Evolutionary conservation across 2,329 filamentous ascomycete species (phyloP).

Genomic region (Monosporascus sp.): DNA sequence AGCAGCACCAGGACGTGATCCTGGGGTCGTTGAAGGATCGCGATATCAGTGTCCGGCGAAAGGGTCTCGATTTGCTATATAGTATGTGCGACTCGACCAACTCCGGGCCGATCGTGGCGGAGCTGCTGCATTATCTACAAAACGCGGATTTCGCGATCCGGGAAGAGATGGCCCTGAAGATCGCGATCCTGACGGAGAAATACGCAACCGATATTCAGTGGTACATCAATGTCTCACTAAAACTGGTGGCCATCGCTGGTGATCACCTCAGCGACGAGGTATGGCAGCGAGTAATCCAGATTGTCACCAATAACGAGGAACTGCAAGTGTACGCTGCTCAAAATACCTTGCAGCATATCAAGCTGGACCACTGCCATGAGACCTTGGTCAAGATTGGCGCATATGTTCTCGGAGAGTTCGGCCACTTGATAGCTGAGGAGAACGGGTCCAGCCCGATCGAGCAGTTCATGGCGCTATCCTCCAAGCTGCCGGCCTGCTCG

Average conservation of each 20-base stretch:
- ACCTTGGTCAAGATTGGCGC: conserved; percentile 96
- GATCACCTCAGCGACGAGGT: conserved; percentile 99
- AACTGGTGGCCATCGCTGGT: conserved; percentile 91
- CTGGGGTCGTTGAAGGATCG: conserved; percentile 89
- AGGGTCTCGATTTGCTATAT: conserved; percentile 92
- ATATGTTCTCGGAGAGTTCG: conserved; percentile 94
- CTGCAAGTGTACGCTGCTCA: conserved; percentile 94
- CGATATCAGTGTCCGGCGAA: conserved; percentile 93
- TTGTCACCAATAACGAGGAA: conserved; percentile 98
- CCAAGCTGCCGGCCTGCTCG: conserved; percentile 83
- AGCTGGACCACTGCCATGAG: conserved; percentile 90
- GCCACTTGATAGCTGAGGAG: conserved; percentile 90
- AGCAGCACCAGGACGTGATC: conserved; percentile 95
- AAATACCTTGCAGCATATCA: conserved; percentile 87
- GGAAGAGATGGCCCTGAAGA: conserved; percentile 99
- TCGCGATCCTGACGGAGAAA: conserved; percentile 96
- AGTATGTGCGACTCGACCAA: conserved; percentile 99
- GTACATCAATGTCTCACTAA: conserved; percentile 97
- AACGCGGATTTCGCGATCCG: conserved; percentile 96
- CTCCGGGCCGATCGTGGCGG: conserved; percentile 85
- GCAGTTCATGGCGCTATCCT: conserved; percentile 87
- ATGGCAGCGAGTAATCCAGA: conserved; percentile 97
- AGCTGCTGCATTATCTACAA: conserved; percentile 89
- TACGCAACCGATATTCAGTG: conserved; percentile 98
- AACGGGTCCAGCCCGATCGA: conserved; percentile 92